phyloP scores from a whole-genome alignment of 1,284 basidiomycete species.

The Ustilago sp. region DNA sequence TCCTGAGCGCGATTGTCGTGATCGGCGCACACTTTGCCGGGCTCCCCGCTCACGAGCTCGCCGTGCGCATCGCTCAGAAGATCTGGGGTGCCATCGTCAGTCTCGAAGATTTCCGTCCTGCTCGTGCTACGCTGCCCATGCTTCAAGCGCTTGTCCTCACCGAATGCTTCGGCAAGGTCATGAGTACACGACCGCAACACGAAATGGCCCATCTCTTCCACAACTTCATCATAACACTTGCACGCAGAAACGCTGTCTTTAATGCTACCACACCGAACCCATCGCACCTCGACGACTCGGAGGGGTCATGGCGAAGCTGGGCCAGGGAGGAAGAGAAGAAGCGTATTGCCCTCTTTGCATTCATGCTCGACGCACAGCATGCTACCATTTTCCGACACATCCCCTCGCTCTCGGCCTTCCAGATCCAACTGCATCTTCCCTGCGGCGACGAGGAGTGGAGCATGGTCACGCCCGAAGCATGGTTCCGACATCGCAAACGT shows the following conservation, averaged over 20 bases:
- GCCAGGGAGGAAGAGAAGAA: slow-evolving; percentile 60
- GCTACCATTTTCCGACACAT: slow-evolving; percentile 59
- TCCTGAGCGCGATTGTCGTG: slow-evolving; percentile 57
- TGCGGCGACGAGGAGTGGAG: slow-evolving; percentile 56
- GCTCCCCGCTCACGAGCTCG: slow-evolving; percentile 53
- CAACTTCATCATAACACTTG: slow-evolving; percentile 59
- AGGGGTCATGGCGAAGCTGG: slow-evolving; percentile 58
- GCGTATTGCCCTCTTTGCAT: slow-evolving; percentile 53
- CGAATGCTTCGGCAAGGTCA: slow-evolving; percentile 58
- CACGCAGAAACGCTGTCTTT: slow-evolving; percentile 60
- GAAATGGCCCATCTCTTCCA: slow-evolving; percentile 63
- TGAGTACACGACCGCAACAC: slow-evolving; percentile 58
- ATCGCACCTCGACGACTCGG: slow-evolving; percentile 38
- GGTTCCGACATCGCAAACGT: slow-evolving; percentile 43
- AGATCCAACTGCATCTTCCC: slow-evolving; percentile 54
- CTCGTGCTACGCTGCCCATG: slow-evolving; percentile 55
- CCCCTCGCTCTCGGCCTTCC: slow-evolving; percentile 54
- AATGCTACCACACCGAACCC: slow-evolving; percentile 34
- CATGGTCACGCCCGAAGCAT: slow-evolving; percentile 48
- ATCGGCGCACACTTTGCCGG: slow-evolving; percentile 59
- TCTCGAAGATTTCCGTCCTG: slow-evolving; percentile 59
- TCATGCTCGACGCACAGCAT: slow-evolving; percentile 59
- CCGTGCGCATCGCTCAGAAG: slow-evolving; percentile 54
- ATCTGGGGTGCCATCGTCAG: slow-evolving; percentile 59
- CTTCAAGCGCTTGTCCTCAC: slow-evolving; percentile 60